These are phyloP conservation scores for Cordyceps militaris DNA, from an alignment of 2,329 filamentous ascomycete species.

Conservation along the genomic window DNA sequence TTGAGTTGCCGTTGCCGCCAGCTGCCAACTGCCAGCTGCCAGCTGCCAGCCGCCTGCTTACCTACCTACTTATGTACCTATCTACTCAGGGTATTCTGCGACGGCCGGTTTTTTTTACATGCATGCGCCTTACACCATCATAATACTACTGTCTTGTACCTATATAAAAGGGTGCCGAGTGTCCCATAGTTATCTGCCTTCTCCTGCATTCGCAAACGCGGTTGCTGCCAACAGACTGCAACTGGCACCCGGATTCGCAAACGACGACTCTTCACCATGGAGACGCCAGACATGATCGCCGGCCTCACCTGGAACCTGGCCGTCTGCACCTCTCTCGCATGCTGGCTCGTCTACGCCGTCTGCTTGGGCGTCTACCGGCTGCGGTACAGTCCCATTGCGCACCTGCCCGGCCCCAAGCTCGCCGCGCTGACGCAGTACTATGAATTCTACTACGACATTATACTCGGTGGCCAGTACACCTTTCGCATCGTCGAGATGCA, in stretches of 20 bases:
- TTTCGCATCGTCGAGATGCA: slow-evolving; percentile 36
- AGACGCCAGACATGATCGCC: slow-evolving; percentile 18
- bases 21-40: background rate
- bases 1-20: too few relatives aligned
- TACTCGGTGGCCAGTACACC: slow-evolving; percentile 34
- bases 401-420: slow-evolving; percentile 33
- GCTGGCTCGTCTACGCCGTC: slow-evolving; percentile 25
- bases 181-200: background rate
- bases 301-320: slow-evolving; percentile 22
- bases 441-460: slow-evolving; percentile 37
- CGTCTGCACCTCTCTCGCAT: slow-evolving; percentile 18
- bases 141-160: background rate
- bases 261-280: slow-evolving; percentile 18
- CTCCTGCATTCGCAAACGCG: background rate
- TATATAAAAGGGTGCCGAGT: background rate
- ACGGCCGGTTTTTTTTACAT: background rate
- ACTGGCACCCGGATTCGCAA: too few relatives aligned
- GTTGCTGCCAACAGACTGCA: background rate
- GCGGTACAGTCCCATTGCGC: slow-evolving; percentile 31
- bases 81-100: background rate
- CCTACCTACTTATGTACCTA: too few relatives aligned
- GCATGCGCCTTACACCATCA: too few relatives aligned
- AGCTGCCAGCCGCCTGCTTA: background rate
- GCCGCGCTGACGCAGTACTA: slow-evolving; percentile 34
- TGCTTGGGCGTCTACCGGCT: slow-evolving; percentile 26